Evolutionary conservation across 805 yeast genomes (phyloP).

Genomic region (Candida coleopterorum): DNA sequence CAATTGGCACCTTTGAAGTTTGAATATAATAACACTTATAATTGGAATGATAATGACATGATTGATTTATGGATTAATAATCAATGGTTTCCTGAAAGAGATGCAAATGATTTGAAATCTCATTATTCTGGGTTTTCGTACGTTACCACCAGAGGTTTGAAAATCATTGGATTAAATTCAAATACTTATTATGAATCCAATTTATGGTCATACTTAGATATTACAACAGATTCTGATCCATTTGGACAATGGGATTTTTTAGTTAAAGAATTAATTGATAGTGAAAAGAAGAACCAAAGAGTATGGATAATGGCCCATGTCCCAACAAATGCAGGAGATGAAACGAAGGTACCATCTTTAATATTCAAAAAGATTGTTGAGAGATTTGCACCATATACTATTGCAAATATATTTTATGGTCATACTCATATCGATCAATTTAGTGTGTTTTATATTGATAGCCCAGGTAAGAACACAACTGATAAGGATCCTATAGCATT

Average conservation of each 20-base stretch:
- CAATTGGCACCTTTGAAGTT: constrained; percentile 50
- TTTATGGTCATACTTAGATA: constrained; percentile 45
- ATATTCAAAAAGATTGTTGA: constrained; percentile 53
- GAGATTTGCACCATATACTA: constrained; percentile 62
- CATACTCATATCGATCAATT: constrained; percentile 72
- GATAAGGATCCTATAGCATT: constrained; percentile 41
- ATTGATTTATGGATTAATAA: constrained; percentile 28
- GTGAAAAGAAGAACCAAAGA: constrained; percentile 52
- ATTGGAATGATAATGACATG: constrained; percentile 32
- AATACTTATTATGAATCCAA: constrained; percentile 63
- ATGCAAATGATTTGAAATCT: constrained; percentile 21
- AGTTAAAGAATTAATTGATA: constrained; percentile 52
- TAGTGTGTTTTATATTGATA: constrained; percentile 44
- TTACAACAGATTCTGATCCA: constrained; percentile 49
- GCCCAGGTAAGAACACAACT: constrained; percentile 26
- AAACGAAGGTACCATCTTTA: constrained; percentile 57
- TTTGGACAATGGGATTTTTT: constrained; percentile 61
- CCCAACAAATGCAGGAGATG: constrained; percentile 48
- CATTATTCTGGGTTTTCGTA: constrained; percentile 63
- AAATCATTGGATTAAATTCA: constrained; percentile 58
- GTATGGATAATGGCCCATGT: constrained; percentile 74
- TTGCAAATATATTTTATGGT: constrained; percentile 65
- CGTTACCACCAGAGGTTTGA: constrained; percentile 50
- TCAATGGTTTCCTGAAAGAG: constrained; percentile 30
- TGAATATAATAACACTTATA: constrained; percentile 22